Conservation (phyloP, 805 yeast genomes). For the Scheffersomyces lignosus region DNA sequence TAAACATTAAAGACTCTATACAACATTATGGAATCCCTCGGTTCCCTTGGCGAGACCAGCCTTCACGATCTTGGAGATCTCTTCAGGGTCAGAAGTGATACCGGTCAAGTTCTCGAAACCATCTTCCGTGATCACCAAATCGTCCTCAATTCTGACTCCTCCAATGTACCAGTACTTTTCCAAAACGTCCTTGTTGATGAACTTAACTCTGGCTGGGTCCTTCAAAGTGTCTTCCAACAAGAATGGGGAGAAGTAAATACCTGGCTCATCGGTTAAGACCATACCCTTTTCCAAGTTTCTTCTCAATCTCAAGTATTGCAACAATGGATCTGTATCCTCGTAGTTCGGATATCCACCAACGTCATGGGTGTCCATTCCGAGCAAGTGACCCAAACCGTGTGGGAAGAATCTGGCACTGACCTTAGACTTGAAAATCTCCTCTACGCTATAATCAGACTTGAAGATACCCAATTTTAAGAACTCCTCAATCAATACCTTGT, state of each 20-base stretch:
- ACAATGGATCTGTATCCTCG: conserved; percentile 75
- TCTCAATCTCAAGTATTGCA: conserved; percentile 77
- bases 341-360: conserved; percentile 89
- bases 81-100: conserved; percentile 83
- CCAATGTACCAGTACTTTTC: conserved; percentile 85
- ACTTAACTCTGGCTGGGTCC: conserved; percentile 48
- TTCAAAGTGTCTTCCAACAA: conserved; percentile 64
- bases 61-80: conserved; percentile 73
- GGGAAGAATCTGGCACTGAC: conserved; percentile 84
- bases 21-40: conserved; percentile 59
- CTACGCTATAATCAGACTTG: conserved; percentile 49
- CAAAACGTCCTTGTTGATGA: conserved; percentile 63
- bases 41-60: conserved; percentile 64
- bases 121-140: conserved; percentile 68
- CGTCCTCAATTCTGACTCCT: conserved; percentile 98
- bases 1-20: too few species aligned
- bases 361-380: conserved; percentile 96
- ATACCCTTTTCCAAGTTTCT: conserved; percentile 69
- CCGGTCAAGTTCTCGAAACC: conserved; percentile 83
- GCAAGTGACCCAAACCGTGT: conserved; percentile 91
- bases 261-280: conserved; percentile 96
- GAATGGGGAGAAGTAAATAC: conserved; percentile 85
- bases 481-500: conserved; percentile 68
- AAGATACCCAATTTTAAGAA: conserved; percentile 78
- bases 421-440: conserved; percentile 69